phyloP scores from a whole-genome alignment of 176 grass and related monocot species.

The Lolium rigidum region DNA sequence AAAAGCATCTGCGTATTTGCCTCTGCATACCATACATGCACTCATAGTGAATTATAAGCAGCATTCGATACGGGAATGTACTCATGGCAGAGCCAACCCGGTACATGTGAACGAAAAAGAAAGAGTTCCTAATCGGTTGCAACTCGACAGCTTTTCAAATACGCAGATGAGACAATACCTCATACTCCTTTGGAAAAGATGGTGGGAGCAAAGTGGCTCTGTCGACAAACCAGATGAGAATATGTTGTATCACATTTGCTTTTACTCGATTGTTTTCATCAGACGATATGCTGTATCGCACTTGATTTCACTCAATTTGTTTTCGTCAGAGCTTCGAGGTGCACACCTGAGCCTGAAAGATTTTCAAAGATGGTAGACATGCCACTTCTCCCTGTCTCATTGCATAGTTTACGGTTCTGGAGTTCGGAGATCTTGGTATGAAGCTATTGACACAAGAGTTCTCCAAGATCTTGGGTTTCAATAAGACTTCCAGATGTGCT shows the following conservation, averaged over 20 bases:
- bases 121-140: constrained; percentile 43
- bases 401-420: background rate
- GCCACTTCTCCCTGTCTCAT: background rate
- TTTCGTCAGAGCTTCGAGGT: constrained; percentile 10
- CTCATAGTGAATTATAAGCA: constrained; percentile 40
- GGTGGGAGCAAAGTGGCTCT: constrained; percentile 46
- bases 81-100: constrained; percentile 36
- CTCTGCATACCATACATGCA: background rate
- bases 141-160: constrained; percentile 37
- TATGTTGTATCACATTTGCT: background rate
- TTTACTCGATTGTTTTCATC: constrained; percentile 7
- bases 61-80: constrained; percentile 37
- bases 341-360: constrained; percentile 16
- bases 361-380: background rate
- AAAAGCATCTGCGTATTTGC: constrained; percentile 20
- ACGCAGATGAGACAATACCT: constrained; percentile 35
- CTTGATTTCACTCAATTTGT: background rate
- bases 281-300: constrained; percentile 17
- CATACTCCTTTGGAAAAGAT: constrained; percentile 26
- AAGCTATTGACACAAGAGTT: background rate
- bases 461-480: constrained; percentile 42
- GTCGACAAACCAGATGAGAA: constrained; percentile 7
- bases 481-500: constrained; percentile 29
- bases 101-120: constrained; percentile 50
- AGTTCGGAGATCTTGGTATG: background rate